phyloP scores from a whole-genome alignment of 2,329 filamentous ascomycete species.

The Parastagonospora nodorum region DNA sequence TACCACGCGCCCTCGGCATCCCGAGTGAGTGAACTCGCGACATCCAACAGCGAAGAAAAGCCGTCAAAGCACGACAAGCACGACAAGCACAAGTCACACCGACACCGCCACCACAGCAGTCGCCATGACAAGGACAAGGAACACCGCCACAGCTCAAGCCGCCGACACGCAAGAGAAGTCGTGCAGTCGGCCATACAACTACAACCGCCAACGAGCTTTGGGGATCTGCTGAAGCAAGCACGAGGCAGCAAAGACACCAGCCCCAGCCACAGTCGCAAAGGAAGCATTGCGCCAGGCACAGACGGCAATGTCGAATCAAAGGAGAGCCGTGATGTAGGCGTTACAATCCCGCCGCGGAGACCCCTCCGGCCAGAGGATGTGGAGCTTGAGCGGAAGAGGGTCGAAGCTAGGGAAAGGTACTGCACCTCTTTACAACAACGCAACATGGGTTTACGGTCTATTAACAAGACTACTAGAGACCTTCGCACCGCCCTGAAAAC shows the following conservation, averaged over 20 bases:
- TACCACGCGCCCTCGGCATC: slow-evolving; percentile 24
- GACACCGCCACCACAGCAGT: slow-evolving; percentile 29
- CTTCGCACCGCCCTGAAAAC: slow-evolving; percentile 47
- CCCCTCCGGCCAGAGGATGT: slow-evolving; percentile 48
- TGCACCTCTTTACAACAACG: background rate
- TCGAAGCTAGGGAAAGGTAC: slow-evolving; percentile 47
- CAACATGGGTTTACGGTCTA: background rate
- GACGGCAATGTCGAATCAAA: slow-evolving; percentile 12
- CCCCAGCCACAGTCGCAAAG: slow-evolving; percentile 36
- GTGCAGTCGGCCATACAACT: slow-evolving; percentile 53
- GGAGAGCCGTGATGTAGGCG: slow-evolving; percentile 11
- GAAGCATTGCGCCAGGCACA: slow-evolving; percentile 26
- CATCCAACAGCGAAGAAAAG: slow-evolving; percentile 25
- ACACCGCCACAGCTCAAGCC: slow-evolving; percentile 34
- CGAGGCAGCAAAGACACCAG: slow-evolving; percentile 37
- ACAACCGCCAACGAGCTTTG: slow-evolving; percentile 52
- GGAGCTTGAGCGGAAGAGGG: slow-evolving; percentile 39
- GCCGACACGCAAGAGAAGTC: slow-evolving; percentile 48
- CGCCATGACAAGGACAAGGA: slow-evolving; percentile 39
- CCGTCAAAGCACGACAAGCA: slow-evolving; percentile 29
- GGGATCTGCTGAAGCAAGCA: slow-evolving; percentile 47
- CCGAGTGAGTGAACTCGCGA: slow-evolving; percentile 34
- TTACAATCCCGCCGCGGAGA: slow-evolving; percentile 23
- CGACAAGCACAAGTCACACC: slow-evolving; percentile 35
- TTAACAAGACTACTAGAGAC: slow-evolving; percentile 37